Conservation (phyloP, 2,329 filamentous ascomycete species). For the Teratosphaeriaceae sp. region DNA sequence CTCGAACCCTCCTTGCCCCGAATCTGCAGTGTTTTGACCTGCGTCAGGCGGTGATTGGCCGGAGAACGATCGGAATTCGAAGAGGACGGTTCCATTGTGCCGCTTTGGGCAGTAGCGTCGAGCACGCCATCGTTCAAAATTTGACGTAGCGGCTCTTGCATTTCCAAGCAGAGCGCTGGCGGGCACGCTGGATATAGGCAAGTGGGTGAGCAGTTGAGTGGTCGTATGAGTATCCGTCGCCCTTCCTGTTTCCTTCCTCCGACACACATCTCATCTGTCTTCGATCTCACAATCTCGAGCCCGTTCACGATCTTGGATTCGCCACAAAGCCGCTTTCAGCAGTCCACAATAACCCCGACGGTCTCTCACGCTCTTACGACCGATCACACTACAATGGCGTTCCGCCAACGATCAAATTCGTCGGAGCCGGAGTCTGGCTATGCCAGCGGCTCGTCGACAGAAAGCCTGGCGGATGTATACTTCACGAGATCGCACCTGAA, state of each 20-base stretch:
- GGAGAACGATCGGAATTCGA: not conserved
- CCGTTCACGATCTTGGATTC: not conserved
- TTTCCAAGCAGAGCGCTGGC: conserved; percentile 17
- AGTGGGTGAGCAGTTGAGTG: not conserved
- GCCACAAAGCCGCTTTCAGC: conserved; percentile 3
- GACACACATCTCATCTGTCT: not conserved
- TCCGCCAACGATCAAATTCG: conserved; percentile 20
- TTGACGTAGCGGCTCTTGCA: conserved; percentile 8
- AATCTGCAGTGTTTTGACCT: not conserved
- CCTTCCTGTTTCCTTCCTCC: not conserved
- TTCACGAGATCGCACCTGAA: conserved; percentile 84
- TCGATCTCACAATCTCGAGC: not conserved
- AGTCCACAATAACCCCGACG: conserved; percentile 3
- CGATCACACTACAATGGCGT: conserved; percentile 16
- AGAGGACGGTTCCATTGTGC: conserved; percentile 2
- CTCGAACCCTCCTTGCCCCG: not conserved
- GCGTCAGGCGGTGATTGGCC: conserved; percentile 1
- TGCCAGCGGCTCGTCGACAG: conserved; percentile 60
- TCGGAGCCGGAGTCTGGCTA: conserved; percentile 72
- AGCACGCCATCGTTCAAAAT: conserved; percentile 8
- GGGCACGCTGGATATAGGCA: conserved; percentile 17
- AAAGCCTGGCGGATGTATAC: conserved; percentile 65
- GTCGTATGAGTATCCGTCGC: not conserved
- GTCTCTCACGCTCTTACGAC: not conserved
- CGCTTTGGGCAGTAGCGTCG: not conserved